Evolutionary conservation across 805 yeast species (phyloP).

Genomic region (Candida caryicola): DNA sequence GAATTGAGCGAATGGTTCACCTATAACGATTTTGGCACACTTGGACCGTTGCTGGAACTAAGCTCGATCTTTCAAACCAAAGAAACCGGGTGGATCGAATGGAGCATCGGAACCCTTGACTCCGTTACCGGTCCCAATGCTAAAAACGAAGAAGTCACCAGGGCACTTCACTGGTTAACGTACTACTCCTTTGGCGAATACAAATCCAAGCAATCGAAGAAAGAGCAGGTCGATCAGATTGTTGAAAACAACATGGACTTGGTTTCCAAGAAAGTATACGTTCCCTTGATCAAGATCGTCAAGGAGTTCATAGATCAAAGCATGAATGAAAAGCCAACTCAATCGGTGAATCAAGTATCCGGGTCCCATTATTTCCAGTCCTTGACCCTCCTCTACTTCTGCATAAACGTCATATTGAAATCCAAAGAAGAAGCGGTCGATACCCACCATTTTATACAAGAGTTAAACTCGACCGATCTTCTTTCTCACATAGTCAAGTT

Average conservation of each 20-base stretch:
- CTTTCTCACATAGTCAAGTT: conserved; percentile 44
- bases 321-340: not conserved
- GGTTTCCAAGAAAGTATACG: conserved; percentile 3
- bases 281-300: conserved; percentile 3
- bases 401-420: conserved; percentile 23
- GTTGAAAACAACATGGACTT: conserved; percentile 9
- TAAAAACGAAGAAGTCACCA: conserved; percentile 1
- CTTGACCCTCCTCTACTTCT: conserved; percentile 35
- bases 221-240: conserved; percentile 17
- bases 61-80: conserved; percentile 6
- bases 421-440: not conserved
- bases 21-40: conserved; percentile 23
- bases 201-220: conserved; percentile 7
- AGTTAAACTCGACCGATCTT: conserved; percentile 33
- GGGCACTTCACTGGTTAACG: conserved; percentile 13
- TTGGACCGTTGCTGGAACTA: conserved; percentile 18
- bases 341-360: not conserved
- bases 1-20: conserved; percentile 42
- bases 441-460: not conserved
- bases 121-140: conserved; percentile 1
- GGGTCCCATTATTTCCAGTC: conserved; percentile 21
- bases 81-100: not conserved
- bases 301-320: conserved; percentile 1
- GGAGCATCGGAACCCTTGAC: not conserved
- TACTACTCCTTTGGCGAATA: conserved; percentile 30